phyloP scores from a whole-genome alignment of 139 green algal species.

The Auxenochlorella protothecoides region DNA sequence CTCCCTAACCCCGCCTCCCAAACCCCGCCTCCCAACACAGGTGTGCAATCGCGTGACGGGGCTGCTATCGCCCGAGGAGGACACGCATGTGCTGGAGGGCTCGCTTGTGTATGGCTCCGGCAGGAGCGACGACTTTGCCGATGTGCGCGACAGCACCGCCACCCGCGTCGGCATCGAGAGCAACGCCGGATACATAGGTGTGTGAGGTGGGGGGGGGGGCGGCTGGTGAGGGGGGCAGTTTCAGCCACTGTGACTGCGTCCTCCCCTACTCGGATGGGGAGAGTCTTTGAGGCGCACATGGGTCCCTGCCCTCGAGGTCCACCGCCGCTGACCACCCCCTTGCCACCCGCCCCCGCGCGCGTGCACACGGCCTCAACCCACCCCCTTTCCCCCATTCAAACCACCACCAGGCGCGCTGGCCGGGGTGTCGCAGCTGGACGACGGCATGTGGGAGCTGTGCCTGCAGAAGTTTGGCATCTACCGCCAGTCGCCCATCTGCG shows the following conservation, averaged over 20 bases:
- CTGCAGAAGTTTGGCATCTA: slow-evolving; percentile 27
- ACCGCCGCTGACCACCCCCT: background rate
- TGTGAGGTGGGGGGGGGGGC: background rate
- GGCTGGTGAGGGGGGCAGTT: too few relatives aligned
- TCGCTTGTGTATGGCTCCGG: slow-evolving; percentile 47
- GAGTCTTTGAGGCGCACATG: too few relatives aligned
- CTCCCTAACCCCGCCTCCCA: too few relatives aligned
- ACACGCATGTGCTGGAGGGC: slow-evolving; percentile 46
- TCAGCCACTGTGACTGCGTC: background rate
- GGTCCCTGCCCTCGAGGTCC: too few relatives aligned
- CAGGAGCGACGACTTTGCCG: slow-evolving; percentile 33
- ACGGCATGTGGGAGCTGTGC: slow-evolving; percentile 23
- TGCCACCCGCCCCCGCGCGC: background rate
- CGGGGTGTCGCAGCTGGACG: slow-evolving; percentile 6
- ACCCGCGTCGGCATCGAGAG: slow-evolving; percentile 32
- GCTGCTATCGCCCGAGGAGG: slow-evolving; percentile 33
- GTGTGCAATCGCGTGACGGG: slow-evolving; percentile 27
- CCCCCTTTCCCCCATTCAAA: too few relatives aligned
- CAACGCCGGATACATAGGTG: slow-evolving; percentile 36
- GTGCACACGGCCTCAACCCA: too few relatives aligned
- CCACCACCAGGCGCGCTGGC: too few relatives aligned
- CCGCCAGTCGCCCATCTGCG: slow-evolving; percentile 18
- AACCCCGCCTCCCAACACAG: background rate
- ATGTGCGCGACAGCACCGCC: slow-evolving; percentile 24
- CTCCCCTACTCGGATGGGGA: background rate